A percentile compares a stretch with the other conserved stretches of the same genome.
Conservation (phyloP, 306 rosid species). For the Luffa acutangula region DNA sequence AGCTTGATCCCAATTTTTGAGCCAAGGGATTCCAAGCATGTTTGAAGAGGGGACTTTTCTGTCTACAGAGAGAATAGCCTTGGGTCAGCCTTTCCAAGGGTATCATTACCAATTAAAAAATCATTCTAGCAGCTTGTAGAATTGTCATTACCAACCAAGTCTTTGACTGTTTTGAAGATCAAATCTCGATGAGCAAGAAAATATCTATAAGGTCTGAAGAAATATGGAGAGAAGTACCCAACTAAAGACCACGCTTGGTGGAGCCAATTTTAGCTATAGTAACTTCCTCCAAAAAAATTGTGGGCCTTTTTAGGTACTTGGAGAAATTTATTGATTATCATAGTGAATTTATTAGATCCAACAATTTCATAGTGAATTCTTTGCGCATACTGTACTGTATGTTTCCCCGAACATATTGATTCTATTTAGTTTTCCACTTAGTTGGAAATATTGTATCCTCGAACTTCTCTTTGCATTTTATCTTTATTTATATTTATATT, state of each 20-base stretch:
- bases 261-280: neutral
- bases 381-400: neutral
- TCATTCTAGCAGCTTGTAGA: too few relatives aligned
- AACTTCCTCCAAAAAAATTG: neutral
- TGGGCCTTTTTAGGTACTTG: neutral
- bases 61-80: too few relatives aligned
- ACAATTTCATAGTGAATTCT: neutral
- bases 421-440: neutral
- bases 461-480: neutral
- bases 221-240: neutral
- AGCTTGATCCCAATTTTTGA: too few relatives aligned
- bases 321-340: neutral
- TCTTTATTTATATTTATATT: constrained; percentile 1
- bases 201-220: neutral
- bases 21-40: too few relatives aligned
- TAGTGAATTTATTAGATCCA: too few relatives aligned
- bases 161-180: too few relatives aligned
- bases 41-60: too few relatives aligned
- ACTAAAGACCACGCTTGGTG: neutral
- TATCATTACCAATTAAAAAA: too few relatives aligned
- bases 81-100: too few relatives aligned
- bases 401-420: neutral
- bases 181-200: neutral
- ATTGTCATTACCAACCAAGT: too few relatives aligned
- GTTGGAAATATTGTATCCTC: neutral